Evolutionary conservation across 1,284 basidiomycete species (phyloP), one percentile per base, ranked within the genome.

Genomic region (Microbotryum saponariae): DNA sequence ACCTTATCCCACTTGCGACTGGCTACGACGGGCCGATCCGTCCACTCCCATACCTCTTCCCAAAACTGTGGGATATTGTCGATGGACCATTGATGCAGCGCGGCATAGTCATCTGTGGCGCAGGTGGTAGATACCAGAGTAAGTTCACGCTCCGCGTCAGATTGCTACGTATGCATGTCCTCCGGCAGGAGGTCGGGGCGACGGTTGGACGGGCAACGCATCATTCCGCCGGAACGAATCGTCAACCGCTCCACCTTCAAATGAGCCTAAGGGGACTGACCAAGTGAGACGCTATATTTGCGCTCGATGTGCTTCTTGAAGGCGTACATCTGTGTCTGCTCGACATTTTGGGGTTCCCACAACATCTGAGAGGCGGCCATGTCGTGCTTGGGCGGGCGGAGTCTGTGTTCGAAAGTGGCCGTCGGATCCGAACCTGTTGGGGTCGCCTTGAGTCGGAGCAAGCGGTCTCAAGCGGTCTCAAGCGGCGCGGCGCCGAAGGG

Each of bases 41-140:
- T 89, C 86, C 89, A 61, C 21, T 52, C 50, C 59, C 88, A 92
- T 10, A 88, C 83, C n/a, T 81, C 75, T 46, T 77, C 77, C 89
- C 88, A 91, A 75, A 91, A 91, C 42, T 77, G 74, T 65, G 82
- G 81, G 62, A 86, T 79, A 69, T 86, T 73, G 31, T 75, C 71
- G 31, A 79, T 82, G 1, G 87, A 88, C 88, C 89, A 91, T 56
- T 70, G 73, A 75, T 84, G 87, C 5, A 91, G 79, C 52, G 88
- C 83, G 57, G 81, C 74, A 74, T 91, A 91, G 27, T 80, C 79
- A 37, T 72, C 62, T 61, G 59, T 23, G 37, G 16, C 14, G 16
- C 12, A 14, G 16, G 14, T 42, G 12, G 4, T 18, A 12, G 16
- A 42, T 2, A 16, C 12, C 37, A 42, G 10, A 2, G 12, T 8